Base-by-base conservation (phyloP, 2,329 filamentous ascomycete species). In the Chrysoporthe puriensis region DNA sequence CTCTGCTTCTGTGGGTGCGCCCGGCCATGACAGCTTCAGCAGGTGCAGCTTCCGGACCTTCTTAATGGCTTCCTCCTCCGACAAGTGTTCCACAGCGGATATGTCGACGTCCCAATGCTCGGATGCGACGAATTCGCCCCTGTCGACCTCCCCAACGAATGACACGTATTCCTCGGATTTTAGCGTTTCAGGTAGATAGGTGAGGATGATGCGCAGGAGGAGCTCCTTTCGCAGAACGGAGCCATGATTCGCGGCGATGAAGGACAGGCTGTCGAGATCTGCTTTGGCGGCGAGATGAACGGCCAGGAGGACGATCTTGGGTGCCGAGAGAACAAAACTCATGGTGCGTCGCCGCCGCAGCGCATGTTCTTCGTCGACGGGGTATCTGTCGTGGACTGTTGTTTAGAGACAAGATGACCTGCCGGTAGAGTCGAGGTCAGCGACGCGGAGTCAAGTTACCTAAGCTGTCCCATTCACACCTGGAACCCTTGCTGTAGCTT, bases 231-330 rank as follows among this genome's bases (percentile, higher is more conserved):
- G 83, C 65, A 96, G 81, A 48, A 89, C 83, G 65, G 85, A 80
- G 64, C 79, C 78, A 72, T 91, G 81, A 50, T 83, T 80, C 32
- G 85, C 81, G 63, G 87, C 84, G 70, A 96, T 81, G 64, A 81
- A 82, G 66, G 85, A 83, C 69, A 96, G 80, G 71, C 85, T 84
- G 72, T 84, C 77, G 73, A 94, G 82, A 76, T 94, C 86, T 74
- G 87, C 84, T 73, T 87, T 86, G 70, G 86, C 85, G 64, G 92
- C 88, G 73, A 90, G 85, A 74, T 93, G 87, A 32, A 89, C 89
- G 57, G 92, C 90, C 62, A 95, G 85, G 67, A 96, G 85, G 67
- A 93, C 81, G 71, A 90, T 86, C 76, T 93, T 91, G 66, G 90
- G 84, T 62, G 88, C 82, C 13, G 90, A 89, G 66, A 92, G 81